Evolutionary conservation across 2,329 filamentous ascomycete species (phyloP), one percentile per base, ranked within the genome.

Genomic region (Coniochaeta ligniaria): DNA sequence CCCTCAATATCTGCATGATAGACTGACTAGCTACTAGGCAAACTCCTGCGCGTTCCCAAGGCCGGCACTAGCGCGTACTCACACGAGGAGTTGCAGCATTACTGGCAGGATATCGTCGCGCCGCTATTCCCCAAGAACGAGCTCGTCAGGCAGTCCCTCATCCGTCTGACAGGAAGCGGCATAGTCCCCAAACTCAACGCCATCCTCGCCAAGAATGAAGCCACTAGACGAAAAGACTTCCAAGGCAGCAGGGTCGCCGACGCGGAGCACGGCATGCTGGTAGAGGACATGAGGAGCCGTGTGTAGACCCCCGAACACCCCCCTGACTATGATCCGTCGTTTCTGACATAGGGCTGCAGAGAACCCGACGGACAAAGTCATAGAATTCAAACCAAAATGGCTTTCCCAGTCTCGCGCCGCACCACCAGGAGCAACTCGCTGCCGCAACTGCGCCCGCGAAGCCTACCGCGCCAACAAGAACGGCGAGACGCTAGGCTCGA

Each of bases 311-410:
- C 26, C 4, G 20, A 2, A 28, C 16, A 38, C 20, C 20, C 6
- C 6, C 31, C 9, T n/a, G 20, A 36, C 47, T 33, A 22, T 6
- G 5, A 33, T 41, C 36, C n/a, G 36, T 60, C 47, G 24, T 22
- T 6, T 20, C 43, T 47, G 26, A 47, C 43, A 47, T 47, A 1
- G 5, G 11, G 2, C 20, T 12, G 43, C 9, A 66, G 62, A 31
- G 28, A 62, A 64, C 22, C 56, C 72, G 56, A 52, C 63, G 45
- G 72, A 77, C 57, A 66, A 73, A 6, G 70, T 89, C 35, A 76
- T 90, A 60, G 89, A 94, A 71, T 89, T 94, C 74, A 95, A 95
- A 71, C 90, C 91, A 16, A 95, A 95, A 74, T 95, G 91, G 91
- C 82, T 95, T 28, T 76, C 81, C 9, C 90, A 92, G 71, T 93